Evolutionary conservation across 352 stramenopile species (phyloP).

Genomic region (Phytopythium helicoides): DNA sequence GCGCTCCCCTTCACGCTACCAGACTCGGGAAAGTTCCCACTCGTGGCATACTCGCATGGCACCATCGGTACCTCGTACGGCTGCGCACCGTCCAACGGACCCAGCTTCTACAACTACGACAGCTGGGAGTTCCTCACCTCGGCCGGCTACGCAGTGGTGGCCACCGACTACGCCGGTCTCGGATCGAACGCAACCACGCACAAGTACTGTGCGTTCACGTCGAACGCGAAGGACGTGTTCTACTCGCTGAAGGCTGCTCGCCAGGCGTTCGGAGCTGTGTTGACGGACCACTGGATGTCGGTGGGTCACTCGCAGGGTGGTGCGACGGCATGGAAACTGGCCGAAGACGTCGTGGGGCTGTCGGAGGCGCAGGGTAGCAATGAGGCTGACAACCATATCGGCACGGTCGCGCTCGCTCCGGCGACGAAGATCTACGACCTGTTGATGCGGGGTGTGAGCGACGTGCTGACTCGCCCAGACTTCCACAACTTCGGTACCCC

Average conservation of each 20-base stretch:
- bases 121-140: conserved; percentile 10
- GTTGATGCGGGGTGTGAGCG: neutral
- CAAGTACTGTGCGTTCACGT: conserved; percentile 10
- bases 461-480: conserved; percentile 1
- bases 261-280: conserved; percentile 2
- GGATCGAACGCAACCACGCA: conserved; percentile 6
- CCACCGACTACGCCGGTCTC: conserved; percentile 12
- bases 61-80: conserved; percentile 4
- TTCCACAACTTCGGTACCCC: conserved; percentile 5
- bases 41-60: conserved; percentile 10
- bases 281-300: conserved; percentile 5
- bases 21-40: conserved; percentile 3
- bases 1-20: conserved; percentile 8
- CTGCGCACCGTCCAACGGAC: conserved; percentile 9
- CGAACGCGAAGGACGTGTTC: conserved; percentile 10
- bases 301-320: conserved; percentile 12
- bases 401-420: conserved; percentile 2
- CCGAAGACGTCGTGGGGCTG: conserved; percentile 3
- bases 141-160: conserved; percentile 9
- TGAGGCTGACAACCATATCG: conserved; percentile 10
- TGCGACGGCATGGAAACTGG: conserved; percentile 6
- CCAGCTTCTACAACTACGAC: conserved; percentile 8
- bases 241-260: conserved; percentile 9
- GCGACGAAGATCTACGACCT: conserved; percentile 6
- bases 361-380: neutral